Evolutionary conservation across 2,329 filamentous ascomycete genomes (phyloP), one percentile per base, ranked within the genome.

Genomic region (Cladosporium sp.): DNA sequence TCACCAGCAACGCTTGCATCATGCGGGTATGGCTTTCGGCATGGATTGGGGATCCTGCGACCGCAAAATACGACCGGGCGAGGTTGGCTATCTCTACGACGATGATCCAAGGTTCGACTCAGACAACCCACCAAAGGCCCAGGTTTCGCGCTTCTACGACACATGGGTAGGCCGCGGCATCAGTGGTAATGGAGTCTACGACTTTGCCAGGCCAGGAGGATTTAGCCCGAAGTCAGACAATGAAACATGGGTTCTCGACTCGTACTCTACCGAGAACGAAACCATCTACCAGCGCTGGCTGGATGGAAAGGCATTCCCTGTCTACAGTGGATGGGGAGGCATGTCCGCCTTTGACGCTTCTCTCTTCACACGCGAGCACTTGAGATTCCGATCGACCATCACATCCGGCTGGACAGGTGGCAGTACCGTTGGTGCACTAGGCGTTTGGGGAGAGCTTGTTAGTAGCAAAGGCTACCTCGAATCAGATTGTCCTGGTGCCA

Each of bases 281-380:
- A 39, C 30, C n/a, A 15, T 38, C 19, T 20, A 52, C 34, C 25
- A 36, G 43, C 58, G 58, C 34, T 59, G 58, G 58, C 34, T 59
- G 2, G 37, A 59, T 12, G 51, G 51, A 7, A 28, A 43, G 15
- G 50, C 58, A 0, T 25, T 59, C 11, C 58, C 58, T 25, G 51
- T 59, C 5, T 59, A 59, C 37, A 50, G 39, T 34, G 58, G 58
- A 3, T 59, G 58, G 58, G 58, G 58, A 20, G 58, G 58, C 20
- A 59, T 59, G 50, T 19, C 51, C 1, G 50, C 40, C n/a, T 55
- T 59, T 12, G 43, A 50, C 22, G 58, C 58, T 12, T 49, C 50
- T 9, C 51, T 55, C 2, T 59, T 59, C 19, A 50, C 51, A 1
- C 28, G 17, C 20, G 40, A 59, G 7, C 50, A 55, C 49, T 36